Conservation (phyloP, 495 filamentous ascomycete species). For the Immersiella caudata region DNA sequence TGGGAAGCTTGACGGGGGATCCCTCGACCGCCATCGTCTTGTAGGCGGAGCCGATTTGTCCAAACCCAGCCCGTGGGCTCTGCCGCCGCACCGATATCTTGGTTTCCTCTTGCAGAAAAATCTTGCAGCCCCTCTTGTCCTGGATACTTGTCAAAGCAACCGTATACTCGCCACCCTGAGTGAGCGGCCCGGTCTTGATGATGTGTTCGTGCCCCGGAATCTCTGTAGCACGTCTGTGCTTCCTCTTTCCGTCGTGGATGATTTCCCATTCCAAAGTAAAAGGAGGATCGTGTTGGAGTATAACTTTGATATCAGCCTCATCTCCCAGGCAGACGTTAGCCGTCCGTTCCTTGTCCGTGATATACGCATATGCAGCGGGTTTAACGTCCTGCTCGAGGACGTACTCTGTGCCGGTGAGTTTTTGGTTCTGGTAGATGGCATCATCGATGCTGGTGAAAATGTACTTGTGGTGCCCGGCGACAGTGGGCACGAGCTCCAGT, state of each 20-base stretch:
- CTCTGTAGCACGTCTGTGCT: conserved; percentile 63
- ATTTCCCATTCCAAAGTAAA: conserved; percentile 93
- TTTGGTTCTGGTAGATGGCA: conserved; percentile 69
- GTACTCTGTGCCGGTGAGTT: conserved; percentile 54
- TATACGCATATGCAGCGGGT: conserved; percentile 79
- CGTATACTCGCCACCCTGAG: conserved; percentile 83
- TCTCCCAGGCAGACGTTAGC: conserved; percentile 78
- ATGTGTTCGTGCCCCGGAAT: conserved; percentile 62
- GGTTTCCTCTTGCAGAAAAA: conserved; percentile 74
- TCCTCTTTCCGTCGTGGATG: conserved; percentile 84
- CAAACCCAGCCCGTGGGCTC: conserved; percentile 82
- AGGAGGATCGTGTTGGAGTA: conserved; percentile 77
- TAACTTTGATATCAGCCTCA: conserved; percentile 68
- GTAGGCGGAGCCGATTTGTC: conserved; percentile 74
- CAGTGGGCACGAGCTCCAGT: conserved; percentile 76
- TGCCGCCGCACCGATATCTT: conserved; percentile 86
- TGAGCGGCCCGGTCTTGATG: conserved; percentile 73
- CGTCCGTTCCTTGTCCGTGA: conserved; percentile 55
- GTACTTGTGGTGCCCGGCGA: conserved; percentile 86
- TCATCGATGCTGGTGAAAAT: conserved; percentile 80
- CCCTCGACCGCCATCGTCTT: conserved; percentile 74
- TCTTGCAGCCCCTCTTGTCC: conserved; percentile 83
- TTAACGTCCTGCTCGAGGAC: conserved; percentile 88
- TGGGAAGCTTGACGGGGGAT: conserved; percentile 69
- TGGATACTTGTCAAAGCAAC: conserved; percentile 80